Base-by-base conservation (phyloP, 202 grass and related monocot species). In the Zizania palustris region DNA sequence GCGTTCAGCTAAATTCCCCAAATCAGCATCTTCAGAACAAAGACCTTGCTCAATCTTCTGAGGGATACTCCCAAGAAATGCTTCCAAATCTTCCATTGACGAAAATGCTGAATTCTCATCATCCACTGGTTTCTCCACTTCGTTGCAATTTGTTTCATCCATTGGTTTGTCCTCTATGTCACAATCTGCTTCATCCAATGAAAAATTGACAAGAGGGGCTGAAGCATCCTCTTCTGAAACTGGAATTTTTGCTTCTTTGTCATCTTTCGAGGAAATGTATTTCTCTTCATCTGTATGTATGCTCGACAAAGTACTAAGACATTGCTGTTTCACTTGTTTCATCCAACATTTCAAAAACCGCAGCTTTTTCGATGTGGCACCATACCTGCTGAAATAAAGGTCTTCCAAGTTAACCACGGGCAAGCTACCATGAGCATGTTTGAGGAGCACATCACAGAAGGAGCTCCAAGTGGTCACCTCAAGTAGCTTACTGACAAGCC, bases 281-380 rank as follows among this genome's bases (percentile, higher is more conserved):
- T 63, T 80, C 6, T 90, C 48, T 72, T 40, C 69, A 65, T 90
- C 86, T 81, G 38, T 45, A 28, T 51, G 19, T 45, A 60, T 49
- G 48, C 64, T 77, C 3, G 75, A 36, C 41, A 60, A 79, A 73
- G 45, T 71, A 85, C 36, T 50, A 69, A 70, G 46, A 82, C 73
- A 83, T 39, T 75, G 76, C 54, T 54, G 71, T 45, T 84, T 85
- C 76, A 89, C 81, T 86, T 96, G 96, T 68, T 78, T 95, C 74
- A 87, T 88, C 96, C 92, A 99, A 67, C 96, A 99, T 86, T 92
- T 99, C 74, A 99, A 62, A 88, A 95, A 99, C 74, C 88, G 84
- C 41, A 99, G 42, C 54, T 93, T 99, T 68, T 99, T 93, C 5
- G 86, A 82, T 69, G 69, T 79, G 66, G 83, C 50, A 15, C 58